A percentile compares a stretch with the other conserved stretches of the same genome.
phyloP scores from a whole-genome alignment of 2,329 filamentous ascomycete genomes.

The Cladobotryum mycophilum region DNA sequence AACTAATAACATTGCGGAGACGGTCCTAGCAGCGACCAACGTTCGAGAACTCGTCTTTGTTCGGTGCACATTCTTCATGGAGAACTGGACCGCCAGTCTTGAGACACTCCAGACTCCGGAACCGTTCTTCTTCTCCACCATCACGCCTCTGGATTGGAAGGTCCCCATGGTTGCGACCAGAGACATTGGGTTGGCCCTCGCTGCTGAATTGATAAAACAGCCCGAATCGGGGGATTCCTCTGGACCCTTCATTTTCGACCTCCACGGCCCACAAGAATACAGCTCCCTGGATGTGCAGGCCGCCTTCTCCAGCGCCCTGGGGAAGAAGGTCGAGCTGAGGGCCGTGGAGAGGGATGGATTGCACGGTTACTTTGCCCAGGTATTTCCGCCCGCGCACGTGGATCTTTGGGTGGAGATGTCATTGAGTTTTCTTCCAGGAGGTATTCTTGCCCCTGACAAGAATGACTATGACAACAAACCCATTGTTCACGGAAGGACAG shows the following conservation, averaged over 20 bases:
- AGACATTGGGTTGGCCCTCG: conserved; percentile 21
- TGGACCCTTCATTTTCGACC: conserved; percentile 25
- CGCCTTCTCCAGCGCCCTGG: conserved; percentile 22
- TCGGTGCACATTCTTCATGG: conserved; percentile 32
- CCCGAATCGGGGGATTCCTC: neutral
- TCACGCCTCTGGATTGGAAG: conserved; percentile 27
- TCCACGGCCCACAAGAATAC: conserved; percentile 25
- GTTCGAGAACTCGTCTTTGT: conserved; percentile 25
- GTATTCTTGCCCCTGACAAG: conserved; percentile 16
- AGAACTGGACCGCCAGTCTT: conserved; percentile 28
- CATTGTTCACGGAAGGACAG: conserved; percentile 18
- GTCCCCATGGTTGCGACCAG: conserved; percentile 26
- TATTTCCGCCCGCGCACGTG: conserved; percentile 20
- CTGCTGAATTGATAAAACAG: conserved; percentile 18
- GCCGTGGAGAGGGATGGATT: conserved; percentile 21
- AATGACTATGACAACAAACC: conserved; percentile 6
- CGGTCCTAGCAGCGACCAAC: conserved; percentile 12
- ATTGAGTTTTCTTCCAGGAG: conserved; percentile 22
- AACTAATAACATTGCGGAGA: conserved; percentile 29
- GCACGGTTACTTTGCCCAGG: conserved; percentile 13
- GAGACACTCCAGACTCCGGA: conserved; percentile 20
- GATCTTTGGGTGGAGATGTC: conserved; percentile 26
- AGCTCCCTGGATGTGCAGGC: conserved; percentile 23
- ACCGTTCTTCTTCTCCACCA: conserved; percentile 28
- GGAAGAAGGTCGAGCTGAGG: conserved; percentile 21